A percentile compares a stretch with the other conserved stretches of the same genome.
phyloP scores from a whole-genome alignment of 352 stramenopile species.

The Globisporangium recalcitrans region DNA sequence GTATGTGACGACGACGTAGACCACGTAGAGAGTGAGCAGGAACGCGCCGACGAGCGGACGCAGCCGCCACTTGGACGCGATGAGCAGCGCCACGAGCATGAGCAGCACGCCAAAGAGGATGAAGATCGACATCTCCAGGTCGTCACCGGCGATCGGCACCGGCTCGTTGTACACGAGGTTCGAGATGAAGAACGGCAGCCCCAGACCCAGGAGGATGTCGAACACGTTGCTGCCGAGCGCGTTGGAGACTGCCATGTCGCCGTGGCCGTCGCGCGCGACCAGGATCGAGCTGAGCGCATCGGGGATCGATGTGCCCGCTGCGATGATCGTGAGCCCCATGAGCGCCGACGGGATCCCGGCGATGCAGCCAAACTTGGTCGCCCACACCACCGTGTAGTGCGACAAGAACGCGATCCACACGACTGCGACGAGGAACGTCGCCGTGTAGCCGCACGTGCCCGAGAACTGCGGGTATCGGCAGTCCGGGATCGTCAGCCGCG shows the following conservation, averaged over 20 bases:
- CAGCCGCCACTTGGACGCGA: constrained; percentile 46
- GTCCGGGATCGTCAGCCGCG: constrained; percentile 69
- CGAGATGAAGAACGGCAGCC: constrained; percentile 72
- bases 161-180: constrained; percentile 64
- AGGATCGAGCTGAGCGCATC: constrained; percentile 77
- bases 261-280: constrained; percentile 71
- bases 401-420: constrained; percentile 72
- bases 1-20: constrained; percentile 60
- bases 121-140: constrained; percentile 56
- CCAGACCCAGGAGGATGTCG: constrained; percentile 75
- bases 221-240: constrained; percentile 84
- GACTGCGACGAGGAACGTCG: constrained; percentile 65
- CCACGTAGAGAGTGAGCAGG: constrained; percentile 40
- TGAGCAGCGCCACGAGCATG: constrained; percentile 44
- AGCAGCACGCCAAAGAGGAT: constrained; percentile 63
- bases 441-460: constrained; percentile 32
- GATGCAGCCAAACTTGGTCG: constrained; percentile 61
- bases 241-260: constrained; percentile 81
- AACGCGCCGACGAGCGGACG: constrained; percentile 36
- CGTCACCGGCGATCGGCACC: constrained; percentile 39
- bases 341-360: constrained; percentile 61
- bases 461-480: constrained; percentile 59
- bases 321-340: constrained; percentile 80
- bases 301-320: constrained; percentile 65
- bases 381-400: constrained; percentile 58